Evolutionary conservation across 495 filamentous ascomycete species (phyloP).

Genomic region (Neurospora tetrasperma): DNA sequence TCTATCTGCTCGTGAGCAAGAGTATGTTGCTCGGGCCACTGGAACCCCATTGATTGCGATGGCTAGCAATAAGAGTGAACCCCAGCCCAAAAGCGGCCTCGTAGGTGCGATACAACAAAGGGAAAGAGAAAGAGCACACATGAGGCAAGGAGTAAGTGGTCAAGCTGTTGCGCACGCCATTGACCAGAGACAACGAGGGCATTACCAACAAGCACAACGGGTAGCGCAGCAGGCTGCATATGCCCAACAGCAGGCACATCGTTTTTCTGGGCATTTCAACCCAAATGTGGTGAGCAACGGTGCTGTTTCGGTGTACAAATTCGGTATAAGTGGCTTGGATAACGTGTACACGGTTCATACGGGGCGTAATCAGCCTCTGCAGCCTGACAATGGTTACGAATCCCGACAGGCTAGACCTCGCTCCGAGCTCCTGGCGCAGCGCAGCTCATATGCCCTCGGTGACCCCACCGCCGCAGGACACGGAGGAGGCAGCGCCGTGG

Average conservation of each 20-base stretch:
- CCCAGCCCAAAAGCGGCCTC: slow-evolving; percentile 48
- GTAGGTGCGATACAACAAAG: slow-evolving; percentile 68
- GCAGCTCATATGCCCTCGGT: slow-evolving; percentile 5
- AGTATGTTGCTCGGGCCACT: slow-evolving; percentile 82
- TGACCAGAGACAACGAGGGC: slow-evolving; percentile 57
- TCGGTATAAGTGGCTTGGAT: slow-evolving; percentile 9
- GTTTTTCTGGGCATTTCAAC: slow-evolving; percentile 13
- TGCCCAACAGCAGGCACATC: slow-evolving; percentile 28
- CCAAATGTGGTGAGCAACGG: slow-evolving; percentile 8
- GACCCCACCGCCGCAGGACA: slow-evolving; percentile 3
- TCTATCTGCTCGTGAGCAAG: slow-evolving; percentile 87
- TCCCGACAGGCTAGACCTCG: slow-evolving; percentile 5
- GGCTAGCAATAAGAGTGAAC: slow-evolving; percentile 41
- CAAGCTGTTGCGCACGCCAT: slow-evolving; percentile 74
- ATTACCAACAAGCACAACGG: slow-evolving; percentile 32
- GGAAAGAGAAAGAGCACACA: slow-evolving; percentile 61
- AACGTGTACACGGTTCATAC: not conserved
- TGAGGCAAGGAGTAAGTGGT: slow-evolving; percentile 60
- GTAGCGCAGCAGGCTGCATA: slow-evolving; percentile 18
- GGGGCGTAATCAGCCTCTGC: slow-evolving; percentile 4
- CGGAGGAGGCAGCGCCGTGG: slow-evolving; percentile 3
- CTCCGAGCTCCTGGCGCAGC: slow-evolving; percentile 14
- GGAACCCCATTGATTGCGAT: slow-evolving; percentile 72
- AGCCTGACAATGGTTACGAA: slow-evolving; percentile 5
- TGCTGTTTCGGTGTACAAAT: slow-evolving; percentile 23